Evolutionary conservation across 495 filamentous ascomycete species (phyloP).

Genomic region (Neurospora terricola): DNA sequence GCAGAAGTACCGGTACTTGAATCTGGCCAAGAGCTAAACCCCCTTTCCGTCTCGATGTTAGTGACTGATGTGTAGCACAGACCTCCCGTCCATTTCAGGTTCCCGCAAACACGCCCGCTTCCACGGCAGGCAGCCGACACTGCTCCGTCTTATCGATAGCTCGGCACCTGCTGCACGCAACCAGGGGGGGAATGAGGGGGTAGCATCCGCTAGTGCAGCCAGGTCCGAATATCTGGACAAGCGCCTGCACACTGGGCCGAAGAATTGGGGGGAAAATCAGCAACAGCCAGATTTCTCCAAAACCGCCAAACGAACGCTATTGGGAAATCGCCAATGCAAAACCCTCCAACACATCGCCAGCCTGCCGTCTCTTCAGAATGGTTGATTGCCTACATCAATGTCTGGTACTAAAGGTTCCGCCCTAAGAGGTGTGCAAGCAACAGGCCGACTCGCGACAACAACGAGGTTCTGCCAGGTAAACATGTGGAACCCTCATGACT

Average conservation of each 20-base stretch:
- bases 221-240: not conserved
- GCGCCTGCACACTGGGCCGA: not conserved
- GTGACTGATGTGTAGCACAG: not conserved
- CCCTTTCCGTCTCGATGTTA: not conserved
- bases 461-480: not conserved
- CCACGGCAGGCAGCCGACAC: not conserved
- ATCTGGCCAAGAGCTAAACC: not conserved
- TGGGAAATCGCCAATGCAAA: not conserved
- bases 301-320: not conserved
- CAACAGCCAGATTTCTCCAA: not conserved
- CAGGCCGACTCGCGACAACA: not conserved
- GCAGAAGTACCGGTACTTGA: not conserved
- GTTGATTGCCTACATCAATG: constrained; percentile 15
- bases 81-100: not conserved
- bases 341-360: not conserved
- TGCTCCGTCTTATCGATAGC: not conserved
- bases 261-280: not conserved
- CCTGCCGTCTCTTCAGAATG: not conserved
- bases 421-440: constrained; percentile 10
- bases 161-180: not conserved
- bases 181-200: not conserved
- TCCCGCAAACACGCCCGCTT: not conserved
- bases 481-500: not conserved
- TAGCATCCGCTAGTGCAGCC: not conserved
- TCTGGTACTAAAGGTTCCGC: constrained; percentile 14